phyloP scores from a whole-genome alignment of 441 rosid species.

The Rhodomyrtus psidioides region DNA sequence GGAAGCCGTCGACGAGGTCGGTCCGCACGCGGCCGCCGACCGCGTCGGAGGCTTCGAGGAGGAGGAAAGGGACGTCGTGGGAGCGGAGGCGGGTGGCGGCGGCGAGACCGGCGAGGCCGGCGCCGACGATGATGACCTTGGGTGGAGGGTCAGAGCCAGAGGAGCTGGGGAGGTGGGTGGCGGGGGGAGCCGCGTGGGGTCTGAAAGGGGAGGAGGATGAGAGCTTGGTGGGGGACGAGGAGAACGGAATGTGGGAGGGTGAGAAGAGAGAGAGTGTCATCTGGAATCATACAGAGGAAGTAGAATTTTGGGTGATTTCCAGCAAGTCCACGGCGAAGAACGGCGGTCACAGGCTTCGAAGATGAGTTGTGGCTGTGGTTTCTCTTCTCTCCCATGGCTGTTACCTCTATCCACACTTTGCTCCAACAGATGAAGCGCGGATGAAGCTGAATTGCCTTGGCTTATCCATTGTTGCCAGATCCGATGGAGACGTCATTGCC shows the following conservation, averaged over 20 bases:
- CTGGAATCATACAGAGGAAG: not conserved
- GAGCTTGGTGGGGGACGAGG: not conserved
- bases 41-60: conserved; percentile 72
- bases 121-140: conserved; percentile 61
- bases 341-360: not conserved
- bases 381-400: not conserved
- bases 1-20: conserved; percentile 64
- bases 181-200: conserved; percentile 1
- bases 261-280: not conserved
- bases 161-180: not conserved
- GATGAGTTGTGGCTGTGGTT: not conserved
- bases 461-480: not conserved
- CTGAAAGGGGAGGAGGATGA: not conserved
- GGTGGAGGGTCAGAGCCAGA: not conserved
- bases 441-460: not conserved
- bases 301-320: not conserved
- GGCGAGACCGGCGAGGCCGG: conserved; percentile 85
- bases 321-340: not conserved
- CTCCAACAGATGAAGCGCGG: not conserved
- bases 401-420: no score
- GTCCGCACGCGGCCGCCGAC: conserved; percentile 91
- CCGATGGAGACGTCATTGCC: not conserved
- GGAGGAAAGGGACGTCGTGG: conserved; percentile 48
- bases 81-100: conserved; percentile 66
- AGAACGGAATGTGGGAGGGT: not conserved